These are phyloP conservation scores for Lodderomyces jiufengensis DNA, from an alignment of 1,139 yeast species.

Conservation along the genomic window DNA sequence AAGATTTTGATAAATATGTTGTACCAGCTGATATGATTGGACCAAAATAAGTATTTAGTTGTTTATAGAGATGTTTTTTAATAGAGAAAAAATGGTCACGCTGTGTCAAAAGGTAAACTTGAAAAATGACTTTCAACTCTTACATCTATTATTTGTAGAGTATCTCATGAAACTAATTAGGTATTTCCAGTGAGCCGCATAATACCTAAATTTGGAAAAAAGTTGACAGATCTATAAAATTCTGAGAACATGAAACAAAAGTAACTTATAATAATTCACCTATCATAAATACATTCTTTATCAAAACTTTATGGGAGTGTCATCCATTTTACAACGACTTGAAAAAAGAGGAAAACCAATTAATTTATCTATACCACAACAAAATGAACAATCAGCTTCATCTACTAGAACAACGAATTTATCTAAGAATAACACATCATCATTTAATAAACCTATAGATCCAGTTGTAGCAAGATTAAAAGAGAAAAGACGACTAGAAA, in stretches of 20 bases:
- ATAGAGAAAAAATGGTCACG: too few species aligned
- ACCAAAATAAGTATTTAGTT: conserved; percentile 45
- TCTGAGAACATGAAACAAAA: too few species aligned
- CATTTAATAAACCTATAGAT: conserved; percentile 25
- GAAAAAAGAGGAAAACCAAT: conserved; percentile 28
- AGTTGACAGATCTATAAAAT: too few species aligned
- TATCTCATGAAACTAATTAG: too few species aligned
- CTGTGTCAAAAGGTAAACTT: too few species aligned
- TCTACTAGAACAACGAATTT: conserved; percentile 7
- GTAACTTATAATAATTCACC: too few species aligned
- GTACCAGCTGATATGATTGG: conserved; percentile 98
- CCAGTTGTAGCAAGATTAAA: conserved; percentile 61
- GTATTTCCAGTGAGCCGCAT: too few species aligned
- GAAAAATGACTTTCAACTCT: too few species aligned
- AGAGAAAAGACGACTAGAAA: conserved; percentile 59
- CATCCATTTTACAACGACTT: conserved; percentile 28
- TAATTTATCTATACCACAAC: not conserved
- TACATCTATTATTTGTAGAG: too few species aligned
- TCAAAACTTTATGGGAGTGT: conserved; percentile 10
- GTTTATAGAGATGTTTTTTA: too few species aligned
- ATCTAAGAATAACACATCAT: conserved; percentile 8
- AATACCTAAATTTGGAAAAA: too few species aligned
- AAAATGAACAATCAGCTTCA: not conserved
- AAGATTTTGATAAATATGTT: conserved; percentile 95
- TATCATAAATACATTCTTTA: too few species aligned